Percentiles rank a stretch among this genome's conserved stretches.
Evolutionary conservation across 371 early-diverging fungal species (phyloP).

Genomic region (Lichtheimia ornata): DNA sequence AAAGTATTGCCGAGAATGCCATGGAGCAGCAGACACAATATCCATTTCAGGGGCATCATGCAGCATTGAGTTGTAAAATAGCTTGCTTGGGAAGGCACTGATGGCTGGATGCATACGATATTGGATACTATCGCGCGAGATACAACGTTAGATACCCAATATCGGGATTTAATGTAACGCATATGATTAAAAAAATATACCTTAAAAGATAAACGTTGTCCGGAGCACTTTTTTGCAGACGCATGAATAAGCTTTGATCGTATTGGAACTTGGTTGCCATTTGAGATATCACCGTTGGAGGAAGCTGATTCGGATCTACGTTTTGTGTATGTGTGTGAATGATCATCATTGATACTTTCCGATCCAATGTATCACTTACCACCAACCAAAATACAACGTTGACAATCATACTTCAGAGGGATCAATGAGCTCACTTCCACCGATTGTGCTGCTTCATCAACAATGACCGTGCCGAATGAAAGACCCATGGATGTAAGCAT

Average conservation of each 20-base stretch:
- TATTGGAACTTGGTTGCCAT: conserved; percentile 75
- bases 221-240: conserved; percentile 70
- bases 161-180: not conserved
- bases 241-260: conserved; percentile 88
- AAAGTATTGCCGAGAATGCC: conserved; percentile 73
- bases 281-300: conserved; percentile 89
- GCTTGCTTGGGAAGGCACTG: conserved; percentile 77
- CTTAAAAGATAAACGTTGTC: conserved; percentile 72
- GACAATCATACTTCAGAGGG: conserved; percentile 84
- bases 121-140: conserved; percentile 70
- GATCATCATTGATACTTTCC: not conserved
- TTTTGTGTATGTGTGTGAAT: not conserved
- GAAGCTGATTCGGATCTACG: conserved; percentile 94
- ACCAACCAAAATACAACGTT: conserved; percentile 92
- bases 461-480: conserved; percentile 83
- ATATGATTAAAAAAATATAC: conserved; percentile 23
- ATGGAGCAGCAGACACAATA: conserved; percentile 60
- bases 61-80: conserved; percentile 83
- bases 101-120: conserved; percentile 98
- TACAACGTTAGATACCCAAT: not conserved
- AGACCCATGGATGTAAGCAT: conserved; percentile 62
- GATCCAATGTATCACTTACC: conserved; percentile 39
- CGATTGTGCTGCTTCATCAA: conserved; percentile 98
- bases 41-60: conserved; percentile 79
- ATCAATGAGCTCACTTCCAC: conserved; percentile 91